Percentiles rank a stretch among this genome's conserved stretches.
Evolutionary conservation across 2,329 filamentous ascomycete genomes (phyloP).

Genomic region (Botrytis hyacinthi): DNA sequence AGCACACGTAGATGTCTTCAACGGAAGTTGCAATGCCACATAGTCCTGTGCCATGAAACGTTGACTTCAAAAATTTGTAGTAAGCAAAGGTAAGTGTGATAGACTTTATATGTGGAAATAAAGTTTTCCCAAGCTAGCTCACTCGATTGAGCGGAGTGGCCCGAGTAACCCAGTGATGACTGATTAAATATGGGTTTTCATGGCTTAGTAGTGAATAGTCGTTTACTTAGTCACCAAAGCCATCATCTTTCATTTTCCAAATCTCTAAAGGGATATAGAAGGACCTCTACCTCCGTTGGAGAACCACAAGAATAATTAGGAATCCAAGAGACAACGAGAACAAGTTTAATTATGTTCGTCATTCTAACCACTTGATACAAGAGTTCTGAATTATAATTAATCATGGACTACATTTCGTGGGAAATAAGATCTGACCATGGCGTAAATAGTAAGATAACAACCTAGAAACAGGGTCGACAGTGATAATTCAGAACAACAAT

Average conservation of each 20-base stretch:
- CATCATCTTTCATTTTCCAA: background rate
- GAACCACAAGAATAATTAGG: background rate
- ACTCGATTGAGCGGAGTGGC: background rate
- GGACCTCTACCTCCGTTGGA: background rate
- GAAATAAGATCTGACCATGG: rapidly evolving
- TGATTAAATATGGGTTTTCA: background rate
- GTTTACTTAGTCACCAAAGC: background rate
- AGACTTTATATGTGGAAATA: background rate
- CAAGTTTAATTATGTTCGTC: background rate
- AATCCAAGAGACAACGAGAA: background rate
- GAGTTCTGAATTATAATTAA: background rate
- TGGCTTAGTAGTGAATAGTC: background rate
- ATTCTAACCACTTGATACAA: background rate
- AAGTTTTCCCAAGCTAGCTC: background rate
- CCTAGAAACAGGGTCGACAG: background rate
- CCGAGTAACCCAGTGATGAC: background rate
- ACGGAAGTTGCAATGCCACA: background rate
- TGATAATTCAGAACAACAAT: background rate
- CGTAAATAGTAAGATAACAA: background rate
- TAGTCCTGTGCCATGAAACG: no score
- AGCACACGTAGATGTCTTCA: background rate
- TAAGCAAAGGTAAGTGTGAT: background rate
- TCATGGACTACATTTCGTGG: rapidly evolving
- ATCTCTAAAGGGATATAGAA: background rate
- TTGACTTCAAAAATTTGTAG: no score